Evolutionary conservation across 768 basidiomycete genomes (phyloP), one percentile per base, ranked within the genome.

Genomic region (Hemileccinum rubropunctum): DNA sequence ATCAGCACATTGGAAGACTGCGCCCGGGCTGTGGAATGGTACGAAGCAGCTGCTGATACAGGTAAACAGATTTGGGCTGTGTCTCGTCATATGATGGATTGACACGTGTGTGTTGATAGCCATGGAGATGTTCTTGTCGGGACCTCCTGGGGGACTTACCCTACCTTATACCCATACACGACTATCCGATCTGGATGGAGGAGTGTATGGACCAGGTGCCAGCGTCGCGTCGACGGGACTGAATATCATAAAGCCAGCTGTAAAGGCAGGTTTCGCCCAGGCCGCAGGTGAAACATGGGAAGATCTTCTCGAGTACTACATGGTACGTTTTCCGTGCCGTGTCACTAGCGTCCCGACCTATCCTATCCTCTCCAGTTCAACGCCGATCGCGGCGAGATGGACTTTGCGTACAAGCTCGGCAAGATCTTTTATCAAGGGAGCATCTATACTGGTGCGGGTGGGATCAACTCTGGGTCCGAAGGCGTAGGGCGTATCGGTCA

Each of bases 401-500:
- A 87, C 54, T 95, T 91, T 65, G 92, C 93, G 2, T 93, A 89
- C 68, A 83, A 91, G 14, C 79, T 98, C 2, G 97, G 93, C n/a
- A 87, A 91, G 69, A 89, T 98, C 10, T 95, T 88, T 71, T 98
- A 99, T 63, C 89, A 94, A 63, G 97, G 97, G 15, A 93, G 90
- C 50, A 88, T 98, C 32, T 98, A 97, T 61, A 76, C 80, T 6
- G 73, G 81, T 10, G 67, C 76, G 13, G 92, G 92, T 3, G 95
- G 95, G 10, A 83, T 89, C 35, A 81, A 79, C 3, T 93, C 90
- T 2, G 91, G 93, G 14, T 88, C 90, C 21, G 91, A 95, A 70
- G 91, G 91, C n/a, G 92, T 93, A 23, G 92, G 91, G 8, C 83
- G 83, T n/a, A 79, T 97, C 12, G 82, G 86, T 1, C 82, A 87